Conservation (phyloP, 1,284 basidiomycete species). For the Ganoderma meredithae region DNA sequence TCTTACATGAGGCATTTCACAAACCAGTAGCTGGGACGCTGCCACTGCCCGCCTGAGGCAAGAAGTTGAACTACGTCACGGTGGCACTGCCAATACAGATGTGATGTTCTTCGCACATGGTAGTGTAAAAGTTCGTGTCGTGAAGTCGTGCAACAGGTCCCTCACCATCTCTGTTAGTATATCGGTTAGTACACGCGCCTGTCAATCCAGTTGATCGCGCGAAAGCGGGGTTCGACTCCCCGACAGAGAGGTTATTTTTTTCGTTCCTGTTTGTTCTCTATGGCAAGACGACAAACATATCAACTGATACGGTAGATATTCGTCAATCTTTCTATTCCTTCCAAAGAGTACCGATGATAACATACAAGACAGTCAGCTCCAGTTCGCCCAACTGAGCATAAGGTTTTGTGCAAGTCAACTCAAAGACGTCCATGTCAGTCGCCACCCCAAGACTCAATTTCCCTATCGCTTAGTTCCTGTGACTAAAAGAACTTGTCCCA, state of each 20-base stretch:
- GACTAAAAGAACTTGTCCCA: too few relatives aligned
- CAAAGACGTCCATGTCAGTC: background rate
- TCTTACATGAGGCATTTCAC: too few relatives aligned
- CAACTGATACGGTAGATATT: background rate
- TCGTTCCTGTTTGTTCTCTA: background rate
- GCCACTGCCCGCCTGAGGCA: too few relatives aligned
- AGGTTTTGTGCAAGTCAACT: background rate
- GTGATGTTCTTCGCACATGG: too few relatives aligned
- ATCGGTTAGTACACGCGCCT: conserved; percentile 17
- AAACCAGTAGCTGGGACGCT: too few relatives aligned
- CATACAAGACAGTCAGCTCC: too few relatives aligned
- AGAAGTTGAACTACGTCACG: too few relatives aligned
- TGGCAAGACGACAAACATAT: background rate
- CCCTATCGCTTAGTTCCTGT: too few relatives aligned
- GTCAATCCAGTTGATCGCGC: conserved; percentile 35
- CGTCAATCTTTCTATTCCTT: too few relatives aligned
- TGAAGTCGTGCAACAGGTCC: background rate
- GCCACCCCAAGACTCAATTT: background rate
- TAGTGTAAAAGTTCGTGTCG: background rate
- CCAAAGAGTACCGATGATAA: too few relatives aligned
- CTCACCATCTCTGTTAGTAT: conserved; percentile 6
- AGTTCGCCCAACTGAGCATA: too few relatives aligned
- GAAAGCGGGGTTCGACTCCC: conserved; percentile 55
- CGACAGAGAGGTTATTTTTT: conserved; percentile 42
- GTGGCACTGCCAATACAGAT: background rate